Evolutionary conservation across 768 basidiomycete species (phyloP).

Genomic region (Phylloporus sp.): DNA sequence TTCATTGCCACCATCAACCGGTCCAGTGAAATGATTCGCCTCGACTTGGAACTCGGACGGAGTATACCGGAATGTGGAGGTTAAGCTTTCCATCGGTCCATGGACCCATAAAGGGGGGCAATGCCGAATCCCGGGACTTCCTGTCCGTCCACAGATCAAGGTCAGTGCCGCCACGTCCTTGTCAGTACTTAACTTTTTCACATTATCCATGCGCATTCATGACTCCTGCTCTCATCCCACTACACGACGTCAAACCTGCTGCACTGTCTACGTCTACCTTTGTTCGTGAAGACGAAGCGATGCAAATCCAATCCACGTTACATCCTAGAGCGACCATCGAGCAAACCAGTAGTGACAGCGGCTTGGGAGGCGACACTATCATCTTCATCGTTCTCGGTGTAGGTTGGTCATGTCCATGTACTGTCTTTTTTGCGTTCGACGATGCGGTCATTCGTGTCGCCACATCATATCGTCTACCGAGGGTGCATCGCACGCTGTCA

Average conservation of each 20-base stretch:
- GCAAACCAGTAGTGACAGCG: background rate
- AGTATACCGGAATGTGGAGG: conserved; percentile 13
- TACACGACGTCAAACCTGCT: background rate
- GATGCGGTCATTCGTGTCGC: conserved; percentile 1
- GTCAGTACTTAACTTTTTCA: conserved; percentile 16
- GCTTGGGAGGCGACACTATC: conserved; percentile 12
- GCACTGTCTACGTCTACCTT: background rate
- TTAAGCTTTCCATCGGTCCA: conserved; percentile 15
- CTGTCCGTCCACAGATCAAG: conserved; percentile 8
- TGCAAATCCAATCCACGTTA: conserved; percentile 3
- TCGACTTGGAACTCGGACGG: conserved; percentile 17
- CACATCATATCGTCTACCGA: background rate
- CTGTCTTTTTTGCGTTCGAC: conserved; percentile 1
- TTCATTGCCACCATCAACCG: conserved; percentile 21
- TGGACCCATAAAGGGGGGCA: conserved; percentile 16
- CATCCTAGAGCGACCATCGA: conserved; percentile 8
- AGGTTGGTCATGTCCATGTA: conserved; percentile 20
- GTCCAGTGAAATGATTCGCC: conserved; percentile 7
- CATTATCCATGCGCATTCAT: conserved; percentile 2
- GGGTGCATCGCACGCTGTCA: background rate
- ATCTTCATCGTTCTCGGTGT: conserved; percentile 23
- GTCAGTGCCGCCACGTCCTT: conserved; percentile 6
- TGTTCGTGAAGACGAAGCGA: background rate
- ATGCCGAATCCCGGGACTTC: conserved; percentile 12
- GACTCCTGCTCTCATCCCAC: conserved; percentile 9